phyloP scores from a whole-genome alignment of 2,329 filamentous ascomycete genomes.

The Mycosphaerella sp. region DNA sequence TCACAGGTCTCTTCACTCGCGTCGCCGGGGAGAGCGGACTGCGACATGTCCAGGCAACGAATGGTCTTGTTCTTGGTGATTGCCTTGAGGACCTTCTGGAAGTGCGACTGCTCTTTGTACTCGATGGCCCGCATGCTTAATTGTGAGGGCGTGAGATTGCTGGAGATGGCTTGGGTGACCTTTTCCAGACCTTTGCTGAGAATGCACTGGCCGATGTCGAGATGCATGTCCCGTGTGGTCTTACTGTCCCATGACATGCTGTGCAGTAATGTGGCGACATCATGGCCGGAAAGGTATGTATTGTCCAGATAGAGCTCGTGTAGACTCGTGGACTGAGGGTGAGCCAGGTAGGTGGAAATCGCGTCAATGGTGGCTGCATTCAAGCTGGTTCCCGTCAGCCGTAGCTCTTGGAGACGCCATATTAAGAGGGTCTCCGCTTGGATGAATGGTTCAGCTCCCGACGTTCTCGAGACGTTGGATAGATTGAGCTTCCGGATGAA shows the following conservation, averaged over 20 bases:
- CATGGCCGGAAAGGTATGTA: slow-evolving; percentile 57
- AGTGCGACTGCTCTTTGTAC: slow-evolving; percentile 59
- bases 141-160: slow-evolving; percentile 53
- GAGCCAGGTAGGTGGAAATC: slow-evolving; percentile 53
- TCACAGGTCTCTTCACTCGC: slow-evolving; percentile 61
- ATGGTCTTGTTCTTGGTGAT: slow-evolving; percentile 58
- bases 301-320: slow-evolving; percentile 59
- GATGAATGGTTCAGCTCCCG: slow-evolving; percentile 57
- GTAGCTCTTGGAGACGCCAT: slow-evolving; percentile 61
- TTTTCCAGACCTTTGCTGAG: slow-evolving; percentile 49
- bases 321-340: slow-evolving; percentile 50
- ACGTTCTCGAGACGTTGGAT: slow-evolving; percentile 58
- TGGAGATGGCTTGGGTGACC: slow-evolving; percentile 47
- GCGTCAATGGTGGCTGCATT: slow-evolving; percentile 60
- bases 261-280: slow-evolving; percentile 59
- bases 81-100: slow-evolving; percentile 57
- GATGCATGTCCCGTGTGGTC: slow-evolving; percentile 51
- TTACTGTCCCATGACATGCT: slow-evolving; percentile 50
- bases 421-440: slow-evolving; percentile 58
- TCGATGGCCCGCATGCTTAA: slow-evolving; percentile 63
- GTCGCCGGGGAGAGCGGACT: slow-evolving; percentile 62
- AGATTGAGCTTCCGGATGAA: slow-evolving; percentile 61
- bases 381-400: slow-evolving; percentile 55
- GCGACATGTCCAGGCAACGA: slow-evolving; percentile 60
- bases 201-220: slow-evolving; percentile 60